Evolutionary conservation across 352 stramenopile species (phyloP).

Genomic region (Pythium plurisporium): DNA sequence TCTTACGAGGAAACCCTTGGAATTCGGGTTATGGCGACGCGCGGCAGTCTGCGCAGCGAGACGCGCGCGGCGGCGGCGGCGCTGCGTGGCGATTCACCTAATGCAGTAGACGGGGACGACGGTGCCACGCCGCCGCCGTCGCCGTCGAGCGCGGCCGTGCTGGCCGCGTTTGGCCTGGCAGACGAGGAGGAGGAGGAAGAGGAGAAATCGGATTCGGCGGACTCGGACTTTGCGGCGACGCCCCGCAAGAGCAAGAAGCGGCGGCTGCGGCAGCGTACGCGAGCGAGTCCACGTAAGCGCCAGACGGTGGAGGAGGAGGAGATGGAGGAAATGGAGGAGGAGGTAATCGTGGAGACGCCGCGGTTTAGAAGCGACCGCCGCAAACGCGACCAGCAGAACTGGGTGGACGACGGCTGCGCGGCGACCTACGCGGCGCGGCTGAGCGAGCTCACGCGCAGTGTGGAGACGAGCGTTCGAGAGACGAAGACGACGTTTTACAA

Average conservation of each 20-base stretch:
- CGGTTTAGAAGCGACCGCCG: constrained; percentile 13
- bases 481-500: constrained; percentile 24
- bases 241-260: constrained; percentile 19
- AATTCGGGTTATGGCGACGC: constrained; percentile 12
- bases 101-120: constrained; percentile 1
- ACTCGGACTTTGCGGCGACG: constrained; percentile 18
- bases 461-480: constrained; percentile 14
- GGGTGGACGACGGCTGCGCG: constrained; percentile 26
- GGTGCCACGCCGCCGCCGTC: constrained; percentile 21
- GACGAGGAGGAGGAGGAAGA: constrained; percentile 6
- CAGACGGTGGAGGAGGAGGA: neutral
- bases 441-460: neutral
- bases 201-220: neutral
- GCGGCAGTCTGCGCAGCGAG: constrained; percentile 24
- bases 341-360: neutral
- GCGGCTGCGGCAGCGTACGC: constrained; percentile 7
- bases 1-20: constrained; percentile 5
- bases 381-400: constrained; percentile 19
- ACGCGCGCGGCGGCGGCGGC: constrained; percentile 16
- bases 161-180: constrained; percentile 13
- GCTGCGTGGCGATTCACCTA: constrained; percentile 9
- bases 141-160: constrained; percentile 19
- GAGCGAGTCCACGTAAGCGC: neutral
- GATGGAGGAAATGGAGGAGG: neutral
- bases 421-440: constrained; percentile 19